Evolutionary conservation across 805 yeast species (phyloP), one percentile per base, ranked within the genome.

Genomic region (Candida germanica): DNA sequence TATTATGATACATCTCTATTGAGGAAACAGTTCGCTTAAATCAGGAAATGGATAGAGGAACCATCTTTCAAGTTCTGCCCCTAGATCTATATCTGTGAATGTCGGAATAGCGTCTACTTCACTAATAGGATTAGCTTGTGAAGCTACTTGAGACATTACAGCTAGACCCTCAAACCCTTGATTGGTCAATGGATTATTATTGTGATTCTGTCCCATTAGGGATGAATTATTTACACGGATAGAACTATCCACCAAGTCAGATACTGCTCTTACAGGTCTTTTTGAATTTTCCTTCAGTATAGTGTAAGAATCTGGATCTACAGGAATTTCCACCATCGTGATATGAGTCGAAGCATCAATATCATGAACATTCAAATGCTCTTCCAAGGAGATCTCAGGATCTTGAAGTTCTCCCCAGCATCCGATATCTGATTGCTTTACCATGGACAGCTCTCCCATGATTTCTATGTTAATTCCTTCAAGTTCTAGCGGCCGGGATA

Each of bases 51-150:
- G 47, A 22, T 36, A 34, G 13, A 43, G 37, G 20, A 43, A 43
- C 47, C 47, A 43, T 12, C 47, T 19, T 19, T 43, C 47, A n/a
- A 43, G 28, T 20, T 43, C 47, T 6, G 47, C 47, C 1, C 41
- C 47, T 14, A 43, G 26, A 26, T 28, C 31, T 6, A 26, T 20
- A 20, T 36, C 43, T 9, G 43, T 28, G 37, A 36, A 41, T 7
- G 20, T 18, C 10, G 25, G 22, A 3, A 32, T n/a, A 11, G 14
- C 20, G 5, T 28, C 27, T 11, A 31, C 33, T 10, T 31, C 36
- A 11, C 31, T 27, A n/a, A 29, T 25, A 10, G 41, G 41, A 10
- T 36, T 35, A 9, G 43, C 36, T 15, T 26, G 35, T 10, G 36
- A 37, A 13, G 36, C 35, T 10, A 32, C 35, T 15, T 26, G 23